Conservation (phyloP, 2,329 filamentous ascomycete species). For the Pseudogymnoascus sp. region DNA sequence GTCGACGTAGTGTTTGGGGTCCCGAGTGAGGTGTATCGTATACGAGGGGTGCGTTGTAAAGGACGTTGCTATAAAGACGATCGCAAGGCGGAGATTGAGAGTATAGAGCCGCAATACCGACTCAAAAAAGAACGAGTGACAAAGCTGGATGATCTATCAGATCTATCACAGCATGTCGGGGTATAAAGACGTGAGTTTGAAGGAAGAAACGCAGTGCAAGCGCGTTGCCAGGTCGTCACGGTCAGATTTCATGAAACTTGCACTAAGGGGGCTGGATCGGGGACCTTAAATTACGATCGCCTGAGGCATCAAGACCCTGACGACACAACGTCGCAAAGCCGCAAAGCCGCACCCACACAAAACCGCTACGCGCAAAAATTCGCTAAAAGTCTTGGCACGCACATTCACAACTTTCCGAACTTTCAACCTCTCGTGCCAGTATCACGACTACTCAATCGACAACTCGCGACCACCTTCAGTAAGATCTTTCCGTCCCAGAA, state of each 20-base stretch:
- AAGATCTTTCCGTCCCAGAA: conserved; percentile 14
- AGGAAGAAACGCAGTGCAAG: neutral
- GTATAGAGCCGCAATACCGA: neutral
- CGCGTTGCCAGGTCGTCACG: neutral
- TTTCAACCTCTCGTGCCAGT: conserved; percentile 12
- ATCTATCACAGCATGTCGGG: conserved; percentile 1
- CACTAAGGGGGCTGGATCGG: conserved; percentile 4
- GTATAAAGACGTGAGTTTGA: neutral
- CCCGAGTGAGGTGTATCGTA: neutral
- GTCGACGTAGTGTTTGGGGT: neutral
- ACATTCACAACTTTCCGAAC: conserved; percentile 18
- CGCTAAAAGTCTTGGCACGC: conserved; percentile 11
- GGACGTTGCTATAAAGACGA: neutral
- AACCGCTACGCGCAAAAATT: neutral
- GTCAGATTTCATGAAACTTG: conserved; percentile 5
- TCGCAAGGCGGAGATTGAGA: neutral
- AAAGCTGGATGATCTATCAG: neutral
- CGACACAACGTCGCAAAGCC: neutral
- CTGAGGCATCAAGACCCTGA: conserved; percentile 5
- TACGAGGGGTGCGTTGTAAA: neutral
- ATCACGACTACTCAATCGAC: conserved; percentile 20
- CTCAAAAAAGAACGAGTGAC: neutral
- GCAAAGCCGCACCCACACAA: neutral
- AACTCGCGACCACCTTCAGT: conserved; percentile 24
- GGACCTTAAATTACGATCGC: conserved; percentile 6